Conservation (phyloP, 805 yeast species). For the Kodamaea fukazawae region DNA sequence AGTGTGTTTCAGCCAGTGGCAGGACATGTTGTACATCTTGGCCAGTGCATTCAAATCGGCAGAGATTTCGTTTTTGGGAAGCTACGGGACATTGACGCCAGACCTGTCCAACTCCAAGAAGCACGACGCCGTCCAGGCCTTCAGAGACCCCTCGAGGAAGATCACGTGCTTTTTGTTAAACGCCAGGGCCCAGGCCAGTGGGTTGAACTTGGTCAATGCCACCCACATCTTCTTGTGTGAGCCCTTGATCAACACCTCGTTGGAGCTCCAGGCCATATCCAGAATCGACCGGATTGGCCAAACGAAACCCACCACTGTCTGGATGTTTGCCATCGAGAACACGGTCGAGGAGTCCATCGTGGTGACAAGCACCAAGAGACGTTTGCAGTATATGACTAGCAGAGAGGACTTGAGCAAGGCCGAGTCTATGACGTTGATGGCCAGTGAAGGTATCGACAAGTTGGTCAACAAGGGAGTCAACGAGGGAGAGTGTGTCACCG, state of each 20-base stretch:
- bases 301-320: slow-evolving; percentile 72
- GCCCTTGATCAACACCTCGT: slow-evolving; percentile 82
- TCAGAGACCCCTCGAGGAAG: slow-evolving; percentile 52
- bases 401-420: slow-evolving; percentile 29
- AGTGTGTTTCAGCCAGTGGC: slow-evolving; percentile 88
- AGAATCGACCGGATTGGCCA: slow-evolving; percentile 94
- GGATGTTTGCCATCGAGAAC: slow-evolving; percentile 83
- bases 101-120: slow-evolving; percentile 25
- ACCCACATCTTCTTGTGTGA: slow-evolving; percentile 90
- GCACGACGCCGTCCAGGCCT: slow-evolving; percentile 49
- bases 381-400: slow-evolving; percentile 42
- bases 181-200: slow-evolving; percentile 86
- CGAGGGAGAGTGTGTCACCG: slow-evolving; percentile 59
- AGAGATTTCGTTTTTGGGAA: slow-evolving; percentile 55
- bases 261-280: slow-evolving; percentile 89
- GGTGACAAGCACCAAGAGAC: slow-evolving; percentile 58
- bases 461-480: slow-evolving; percentile 40
- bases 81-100: slow-evolving; percentile 40
- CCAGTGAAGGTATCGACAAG: slow-evolving; percentile 49
- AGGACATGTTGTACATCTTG: slow-evolving; percentile 64
- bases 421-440: slow-evolving; percentile 53
- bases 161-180: slow-evolving; percentile 85
- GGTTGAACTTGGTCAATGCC: slow-evolving; percentile 87
- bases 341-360: slow-evolving; percentile 90
- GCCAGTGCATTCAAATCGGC: slow-evolving; percentile 63